phyloP scores from a whole-genome alignment of 176 grass and related monocot species.

The Carex kokanica region DNA sequence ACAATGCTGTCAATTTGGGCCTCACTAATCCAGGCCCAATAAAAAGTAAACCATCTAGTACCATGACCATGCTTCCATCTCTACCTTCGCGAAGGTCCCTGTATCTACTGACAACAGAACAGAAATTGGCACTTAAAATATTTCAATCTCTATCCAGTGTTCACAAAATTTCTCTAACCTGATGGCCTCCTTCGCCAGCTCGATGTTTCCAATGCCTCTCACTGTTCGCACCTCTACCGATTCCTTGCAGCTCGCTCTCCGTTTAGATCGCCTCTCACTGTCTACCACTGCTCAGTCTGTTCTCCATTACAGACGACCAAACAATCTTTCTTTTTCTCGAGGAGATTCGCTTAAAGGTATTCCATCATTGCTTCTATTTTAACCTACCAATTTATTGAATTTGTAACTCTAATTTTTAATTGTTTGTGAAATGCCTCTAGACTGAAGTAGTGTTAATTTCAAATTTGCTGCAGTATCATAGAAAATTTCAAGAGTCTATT shows the following conservation, averaged over 20 bases:
- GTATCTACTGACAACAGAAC: not conserved
- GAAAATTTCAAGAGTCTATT: not conserved
- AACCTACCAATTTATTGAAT: not conserved
- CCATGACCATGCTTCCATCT: not conserved
- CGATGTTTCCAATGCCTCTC: constrained; percentile 1
- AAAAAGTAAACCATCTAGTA: not conserved
- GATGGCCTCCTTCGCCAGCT: constrained; percentile 7
- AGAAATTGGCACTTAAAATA: not conserved
- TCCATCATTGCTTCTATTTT: not conserved
- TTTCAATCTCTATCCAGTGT: constrained; percentile 10
- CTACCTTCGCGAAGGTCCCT: constrained; percentile 20
- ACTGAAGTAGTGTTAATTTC: not conserved
- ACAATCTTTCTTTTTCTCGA: not conserved
- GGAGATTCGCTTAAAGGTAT: constrained; percentile 11
- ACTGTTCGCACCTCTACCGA: not conserved
- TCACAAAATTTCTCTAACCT: not conserved
- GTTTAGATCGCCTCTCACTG: constrained; percentile 5
- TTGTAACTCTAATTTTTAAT: not conserved
- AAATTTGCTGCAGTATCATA: not conserved
- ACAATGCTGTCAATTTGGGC: not conserved
- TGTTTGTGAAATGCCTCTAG: not conserved
- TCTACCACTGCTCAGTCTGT: not conserved
- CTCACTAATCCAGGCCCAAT: not conserved
- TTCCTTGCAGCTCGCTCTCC: constrained; percentile 5
- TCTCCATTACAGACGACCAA: constrained; percentile 1